These are phyloP conservation scores for Penicillium sp. DNA, from an alignment of 2,329 filamentous ascomycete species.

Conservation along the genomic window DNA sequence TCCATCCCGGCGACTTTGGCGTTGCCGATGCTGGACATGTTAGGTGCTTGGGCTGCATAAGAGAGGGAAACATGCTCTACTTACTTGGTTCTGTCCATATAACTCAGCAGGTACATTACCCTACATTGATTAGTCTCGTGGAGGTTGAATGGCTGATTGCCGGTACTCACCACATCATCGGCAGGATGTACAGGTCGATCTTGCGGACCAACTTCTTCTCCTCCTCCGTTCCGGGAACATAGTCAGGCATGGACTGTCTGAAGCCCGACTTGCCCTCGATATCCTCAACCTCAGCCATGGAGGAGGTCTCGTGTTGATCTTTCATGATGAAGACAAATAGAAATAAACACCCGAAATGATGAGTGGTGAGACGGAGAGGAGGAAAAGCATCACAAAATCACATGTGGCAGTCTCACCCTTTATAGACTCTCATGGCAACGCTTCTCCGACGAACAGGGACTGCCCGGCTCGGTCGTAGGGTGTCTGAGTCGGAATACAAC, in stretches of 20 bases:
- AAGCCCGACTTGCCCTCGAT: not conserved
- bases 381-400: too few species aligned
- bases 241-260: not conserved
- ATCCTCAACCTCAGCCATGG: slow-evolving; percentile 4
- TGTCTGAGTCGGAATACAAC: not conserved
- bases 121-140: not conserved
- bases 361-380: too few species aligned
- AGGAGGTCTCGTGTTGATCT: not conserved
- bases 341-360: not conserved
- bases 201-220: slow-evolving; percentile 6
- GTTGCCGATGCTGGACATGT: slow-evolving; percentile 6
- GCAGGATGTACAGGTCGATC: slow-evolving; percentile 3
- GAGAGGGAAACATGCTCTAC: not conserved
- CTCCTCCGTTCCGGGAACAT: slow-evolving; percentile 2
- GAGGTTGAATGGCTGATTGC: not conserved
- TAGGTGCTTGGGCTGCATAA: not conserved
- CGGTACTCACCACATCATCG: slow-evolving; percentile 1
- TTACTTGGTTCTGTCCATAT: slow-evolving; percentile 11
- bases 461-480: too few species aligned
- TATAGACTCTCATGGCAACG: too few species aligned
- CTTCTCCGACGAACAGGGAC: too few species aligned
- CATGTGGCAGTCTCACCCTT: too few species aligned
- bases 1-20: slow-evolving; percentile 10
- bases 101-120: slow-evolving; percentile 5
- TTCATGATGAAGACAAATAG: not conserved